These are phyloP conservation scores for Phialophora verrucosa DNA, from an alignment of 2,329 filamentous ascomycete genomes.

Conservation along the genomic window DNA sequence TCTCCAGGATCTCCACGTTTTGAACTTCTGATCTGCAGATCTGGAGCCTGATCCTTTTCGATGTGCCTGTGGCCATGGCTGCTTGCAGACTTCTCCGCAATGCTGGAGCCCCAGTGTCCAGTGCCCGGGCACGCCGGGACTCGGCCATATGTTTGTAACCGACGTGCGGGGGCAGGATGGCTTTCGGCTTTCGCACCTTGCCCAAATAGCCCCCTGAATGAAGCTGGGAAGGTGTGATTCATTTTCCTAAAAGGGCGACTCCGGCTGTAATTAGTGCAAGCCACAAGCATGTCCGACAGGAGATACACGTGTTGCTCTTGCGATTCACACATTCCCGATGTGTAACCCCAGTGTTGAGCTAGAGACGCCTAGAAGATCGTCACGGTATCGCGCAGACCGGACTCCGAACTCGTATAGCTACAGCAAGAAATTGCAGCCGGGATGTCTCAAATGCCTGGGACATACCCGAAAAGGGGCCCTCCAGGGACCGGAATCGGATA, in stretches of 20 bases:
- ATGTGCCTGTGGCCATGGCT: background rate
- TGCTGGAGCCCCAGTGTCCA: background rate
- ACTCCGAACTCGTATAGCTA: background rate
- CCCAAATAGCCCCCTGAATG: background rate
- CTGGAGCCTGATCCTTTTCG: background rate
- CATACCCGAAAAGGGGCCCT: background rate
- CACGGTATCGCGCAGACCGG: background rate
- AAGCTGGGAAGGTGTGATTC: constrained; percentile 12
- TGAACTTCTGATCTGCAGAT: constrained; percentile 12
- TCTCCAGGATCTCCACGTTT: constrained; percentile 20
- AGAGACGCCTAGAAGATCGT: background rate
- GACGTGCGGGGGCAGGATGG: constrained; percentile 25
- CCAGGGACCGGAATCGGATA: background rate
- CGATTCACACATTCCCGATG: no score
- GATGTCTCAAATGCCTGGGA: background rate
- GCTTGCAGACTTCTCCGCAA: constrained; percentile 8
- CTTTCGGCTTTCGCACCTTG: background rate
- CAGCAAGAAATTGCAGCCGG: no score
- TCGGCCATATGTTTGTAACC: constrained; percentile 33
- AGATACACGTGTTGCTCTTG: background rate
- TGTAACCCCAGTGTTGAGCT: background rate
- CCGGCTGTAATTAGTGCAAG: background rate
- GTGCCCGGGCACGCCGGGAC: constrained; percentile 4
- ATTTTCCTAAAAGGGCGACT: constrained; percentile 26
- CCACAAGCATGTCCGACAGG: background rate